Percentiles rank a stretch among this genome's conserved stretches.
These are phyloP conservation scores for Trichoderma erinaceum DNA, from an alignment of 495 filamentous ascomycete species.

Conservation along the genomic window DNA sequence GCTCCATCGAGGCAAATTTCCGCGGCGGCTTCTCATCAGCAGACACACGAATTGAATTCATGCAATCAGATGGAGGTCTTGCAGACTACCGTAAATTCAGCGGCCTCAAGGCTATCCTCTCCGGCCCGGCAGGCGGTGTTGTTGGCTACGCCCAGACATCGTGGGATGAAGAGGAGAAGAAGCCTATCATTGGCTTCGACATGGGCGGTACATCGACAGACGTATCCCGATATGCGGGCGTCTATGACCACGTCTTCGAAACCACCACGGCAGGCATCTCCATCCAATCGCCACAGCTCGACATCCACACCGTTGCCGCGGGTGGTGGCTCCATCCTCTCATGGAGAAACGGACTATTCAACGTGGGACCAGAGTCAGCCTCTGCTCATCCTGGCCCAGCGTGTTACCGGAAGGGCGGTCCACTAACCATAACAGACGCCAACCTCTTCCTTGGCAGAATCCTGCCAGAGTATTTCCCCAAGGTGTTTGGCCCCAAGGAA, in stretches of 20 bases:
- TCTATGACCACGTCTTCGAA: slow-evolving; percentile 95
- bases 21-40: slow-evolving; percentile 62
- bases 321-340: slow-evolving; percentile 90
- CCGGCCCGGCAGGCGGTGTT: slow-evolving; percentile 73
- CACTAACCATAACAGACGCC: slow-evolving; percentile 91
- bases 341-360: slow-evolving; percentile 87
- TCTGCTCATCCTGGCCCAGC: slow-evolving; percentile 89
- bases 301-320: slow-evolving; percentile 96
- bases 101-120: slow-evolving; percentile 68
- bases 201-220: slow-evolving; percentile 95
- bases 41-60: slow-evolving; percentile 69
- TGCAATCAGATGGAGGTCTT: slow-evolving; percentile 77
- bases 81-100: slow-evolving; percentile 71
- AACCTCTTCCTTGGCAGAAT: slow-evolving; percentile 85
- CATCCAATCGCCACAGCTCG: slow-evolving; percentile 89
- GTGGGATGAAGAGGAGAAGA: slow-evolving; percentile 79
- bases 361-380: slow-evolving; percentile 89
- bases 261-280: slow-evolving; percentile 93
- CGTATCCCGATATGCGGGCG: slow-evolving; percentile 85
- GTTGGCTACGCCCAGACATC: slow-evolving; percentile 93
- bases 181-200: slow-evolving; percentile 91
- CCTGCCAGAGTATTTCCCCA: slow-evolving; percentile 90
- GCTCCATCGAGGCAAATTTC: slow-evolving; percentile 39
- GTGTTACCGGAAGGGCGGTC: slow-evolving; percentile 91
- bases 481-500: slow-evolving; percentile 91